Evolutionary conservation across 768 basidiomycete species (phyloP), one percentile per base, ranked within the genome.

Genomic region (Phanerochaete carnosa): DNA sequence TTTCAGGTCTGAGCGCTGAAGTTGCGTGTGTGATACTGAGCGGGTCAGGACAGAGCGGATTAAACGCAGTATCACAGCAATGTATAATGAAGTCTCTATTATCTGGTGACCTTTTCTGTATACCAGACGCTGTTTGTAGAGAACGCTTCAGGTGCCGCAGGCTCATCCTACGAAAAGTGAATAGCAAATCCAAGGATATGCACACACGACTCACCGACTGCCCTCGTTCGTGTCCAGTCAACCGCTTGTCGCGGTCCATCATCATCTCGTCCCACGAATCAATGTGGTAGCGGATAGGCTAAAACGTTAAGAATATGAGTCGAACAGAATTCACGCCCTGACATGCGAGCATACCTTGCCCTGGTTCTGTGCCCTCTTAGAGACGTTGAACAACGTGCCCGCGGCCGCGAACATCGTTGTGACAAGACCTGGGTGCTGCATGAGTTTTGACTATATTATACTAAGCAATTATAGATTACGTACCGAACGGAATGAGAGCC

Each of bases 251-350:
- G 58, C 96, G 81, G 69, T 87, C 84, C 88, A 98, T 94, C 94
- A 98, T 93, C 90, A 92, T 92, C 56, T 90, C 83, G 63, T 98
- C 96, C 94, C 94, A 98, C 23, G 82, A 74, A 69, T 98, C 96
- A 33, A 96, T 70, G 55, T 86, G 82, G 69, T 95, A 95, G 52
- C 96, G 84, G 46, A 66, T 50, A 30, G 65, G 71, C 71, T 69
- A 29, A n/a, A 32, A 6, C 1, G 39, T n/a, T 22, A 45, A 52
- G 22, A 16, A 19, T n/a, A 58, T 43, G 16, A 62, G 57, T n/a
- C 9, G 1, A 6, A 35, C 15, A 7, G 15, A 7, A 7, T 35
- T 7, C 33, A 15, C 15, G 33, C 3, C 19, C 26, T 23, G 8
- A 26, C 23, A 28, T 25, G 23, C 19, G 9, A 8, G 66, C 63